These are phyloP conservation scores for Paramecium pentaurelia DNA, from an alignment of 73 alveolate species.

Conservation along the genomic window DNA sequence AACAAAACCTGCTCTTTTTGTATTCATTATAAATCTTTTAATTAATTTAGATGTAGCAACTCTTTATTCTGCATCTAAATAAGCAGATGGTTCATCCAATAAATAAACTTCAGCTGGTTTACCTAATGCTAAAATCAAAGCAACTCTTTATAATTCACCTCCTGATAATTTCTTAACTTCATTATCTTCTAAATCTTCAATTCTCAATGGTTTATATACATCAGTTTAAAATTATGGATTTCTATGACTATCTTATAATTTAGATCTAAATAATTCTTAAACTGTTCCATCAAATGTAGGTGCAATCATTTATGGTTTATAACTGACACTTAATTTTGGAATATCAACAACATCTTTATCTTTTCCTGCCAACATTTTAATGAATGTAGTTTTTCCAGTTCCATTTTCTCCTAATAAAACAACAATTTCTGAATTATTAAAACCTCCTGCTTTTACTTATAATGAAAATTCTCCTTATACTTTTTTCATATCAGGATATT, in stretches of 20 bases:
- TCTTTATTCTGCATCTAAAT: constrained; percentile 97
- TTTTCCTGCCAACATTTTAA: constrained; percentile 95
- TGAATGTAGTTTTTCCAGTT: constrained; percentile 97
- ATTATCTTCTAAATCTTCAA: constrained; percentile 87
- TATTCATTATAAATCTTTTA: constrained; percentile 92
- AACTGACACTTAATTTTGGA: constrained; percentile 90
- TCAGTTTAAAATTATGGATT: constrained; percentile 94
- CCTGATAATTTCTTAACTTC: constrained; percentile 74
- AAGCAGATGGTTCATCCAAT: constrained; percentile 99
- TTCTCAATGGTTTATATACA: constrained; percentile 94
- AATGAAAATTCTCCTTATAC: constrained; percentile 79
- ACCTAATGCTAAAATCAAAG: constrained; percentile 93
- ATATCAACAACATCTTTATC: constrained; percentile 77
- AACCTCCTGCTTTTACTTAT: constrained; percentile 86
- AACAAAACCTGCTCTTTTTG: constrained; percentile 90
- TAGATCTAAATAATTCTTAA: constrained; percentile 75
- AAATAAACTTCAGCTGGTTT: constrained; percentile 97
- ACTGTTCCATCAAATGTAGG: constrained; percentile 96
- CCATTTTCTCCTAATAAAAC: constrained; percentile 98
- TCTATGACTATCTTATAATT: constrained; percentile 74
- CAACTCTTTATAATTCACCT: constrained; percentile 99
- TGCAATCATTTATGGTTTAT: constrained; percentile 96
- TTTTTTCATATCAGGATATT: constrained; percentile 92
- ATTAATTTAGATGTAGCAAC: constrained; percentile 94
- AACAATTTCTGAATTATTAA: constrained; percentile 91